A percentile compares a stretch with the other conserved stretches of the same genome.
Evolutionary conservation across 2,329 filamentous ascomycete genomes (phyloP).

Genomic region (Monosporascus ibericus): DNA sequence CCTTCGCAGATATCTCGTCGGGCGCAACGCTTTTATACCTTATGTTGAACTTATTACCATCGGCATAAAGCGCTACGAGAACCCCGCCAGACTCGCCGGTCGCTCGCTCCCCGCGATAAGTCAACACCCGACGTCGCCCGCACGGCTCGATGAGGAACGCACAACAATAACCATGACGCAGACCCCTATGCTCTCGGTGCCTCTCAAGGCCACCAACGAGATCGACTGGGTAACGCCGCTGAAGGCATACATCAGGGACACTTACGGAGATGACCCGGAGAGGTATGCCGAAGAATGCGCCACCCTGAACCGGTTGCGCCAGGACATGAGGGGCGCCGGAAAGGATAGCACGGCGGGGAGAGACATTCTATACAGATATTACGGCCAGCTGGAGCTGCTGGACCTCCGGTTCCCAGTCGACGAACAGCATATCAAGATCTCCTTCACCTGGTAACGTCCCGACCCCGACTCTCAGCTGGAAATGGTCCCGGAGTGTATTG

Average conservation of each 20-base stretch:
- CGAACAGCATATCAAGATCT: constrained; percentile 98
- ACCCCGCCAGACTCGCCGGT: not conserved
- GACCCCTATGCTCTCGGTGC: constrained; percentile 91
- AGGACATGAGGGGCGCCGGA: constrained; percentile 96
- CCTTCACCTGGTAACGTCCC: constrained; percentile 80
- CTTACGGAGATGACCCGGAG: constrained; percentile 94
- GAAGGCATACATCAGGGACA: constrained; percentile 87
- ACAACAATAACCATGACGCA: constrained; percentile 55
- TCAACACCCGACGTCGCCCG: not conserved
- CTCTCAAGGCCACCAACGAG: constrained; percentile 90
- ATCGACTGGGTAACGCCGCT: constrained; percentile 95
- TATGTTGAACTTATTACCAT: not conserved
- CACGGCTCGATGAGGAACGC: constrained; percentile 7
- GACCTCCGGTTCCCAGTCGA: constrained; percentile 95
- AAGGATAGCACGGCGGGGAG: constrained; percentile 92
- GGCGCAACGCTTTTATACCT: not conserved
- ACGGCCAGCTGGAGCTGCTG: constrained; percentile 90
- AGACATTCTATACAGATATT: constrained; percentile 93
- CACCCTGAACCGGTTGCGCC: constrained; percentile 86
- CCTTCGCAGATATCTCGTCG: not conserved
- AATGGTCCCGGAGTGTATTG: constrained; percentile 10
- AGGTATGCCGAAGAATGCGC: constrained; percentile 92
- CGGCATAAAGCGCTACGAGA: not conserved
- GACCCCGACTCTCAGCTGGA: constrained; percentile 1
- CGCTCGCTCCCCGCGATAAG: not conserved